Evolutionary conservation across 2,329 filamentous ascomycete genomes (phyloP).

Genomic region (Xylaria sp.): DNA sequence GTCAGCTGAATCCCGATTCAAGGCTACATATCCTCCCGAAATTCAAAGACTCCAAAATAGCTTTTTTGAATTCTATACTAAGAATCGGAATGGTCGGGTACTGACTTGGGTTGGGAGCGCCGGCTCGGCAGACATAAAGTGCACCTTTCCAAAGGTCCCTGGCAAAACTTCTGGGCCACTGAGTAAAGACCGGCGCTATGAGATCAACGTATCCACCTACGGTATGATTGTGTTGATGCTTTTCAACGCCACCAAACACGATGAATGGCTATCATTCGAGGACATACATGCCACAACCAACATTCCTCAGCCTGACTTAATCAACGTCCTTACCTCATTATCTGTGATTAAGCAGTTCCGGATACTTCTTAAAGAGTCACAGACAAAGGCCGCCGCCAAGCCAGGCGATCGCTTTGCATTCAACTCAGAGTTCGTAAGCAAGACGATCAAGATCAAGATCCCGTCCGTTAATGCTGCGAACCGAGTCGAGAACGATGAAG

Average conservation of each 20-base stretch:
- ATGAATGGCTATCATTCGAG: slow-evolving; percentile 67
- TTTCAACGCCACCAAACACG: slow-evolving; percentile 80
- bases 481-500: slow-evolving; percentile 81
- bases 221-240: slow-evolving; percentile 89
- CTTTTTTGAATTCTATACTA: slow-evolving; percentile 89
- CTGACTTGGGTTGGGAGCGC: slow-evolving; percentile 81
- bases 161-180: slow-evolving; percentile 73
- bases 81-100: slow-evolving; percentile 86
- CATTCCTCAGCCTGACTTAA: slow-evolving; percentile 79
- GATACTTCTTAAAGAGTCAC: slow-evolving; percentile 82
- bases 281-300: slow-evolving; percentile 86
- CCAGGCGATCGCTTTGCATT: slow-evolving; percentile 82
- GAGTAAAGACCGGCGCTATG: slow-evolving; percentile 78
- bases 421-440: slow-evolving; percentile 84
- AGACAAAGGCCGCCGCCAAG: slow-evolving; percentile 77
- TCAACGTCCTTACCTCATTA: slow-evolving; percentile 82
- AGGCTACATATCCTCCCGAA: slow-evolving; percentile 79
- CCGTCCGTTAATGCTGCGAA: slow-evolving; percentile 83
- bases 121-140: slow-evolving; percentile 88
- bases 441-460: slow-evolving; percentile 88
- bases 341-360: slow-evolving; percentile 82
- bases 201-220: slow-evolving; percentile 91
- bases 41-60: slow-evolving; percentile 82
- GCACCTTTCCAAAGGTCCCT: slow-evolving; percentile 76
- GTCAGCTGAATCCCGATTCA: slow-evolving; percentile 56